phyloP scores from a whole-genome alignment of 352 stramenopile species.

The Globisporangium nodosum region DNA sequence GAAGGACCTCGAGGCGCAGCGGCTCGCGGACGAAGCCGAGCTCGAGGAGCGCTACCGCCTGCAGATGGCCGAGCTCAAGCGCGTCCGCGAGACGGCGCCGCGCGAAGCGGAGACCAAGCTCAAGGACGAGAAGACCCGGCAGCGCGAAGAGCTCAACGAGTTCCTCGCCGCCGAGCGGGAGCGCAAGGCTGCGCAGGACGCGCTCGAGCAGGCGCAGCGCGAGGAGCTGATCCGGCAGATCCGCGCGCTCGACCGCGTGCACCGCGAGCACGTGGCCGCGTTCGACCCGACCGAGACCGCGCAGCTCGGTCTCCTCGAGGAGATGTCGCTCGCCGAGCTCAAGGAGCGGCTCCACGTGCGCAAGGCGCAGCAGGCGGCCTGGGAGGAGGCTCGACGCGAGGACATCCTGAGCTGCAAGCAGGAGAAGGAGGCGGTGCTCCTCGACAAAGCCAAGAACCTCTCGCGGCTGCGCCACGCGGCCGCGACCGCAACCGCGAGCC shows the following conservation, averaged over 20 bases:
- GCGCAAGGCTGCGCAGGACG: conserved; percentile 52
- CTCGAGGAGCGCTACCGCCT: conserved; percentile 49
- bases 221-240: conserved; percentile 87
- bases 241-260: conserved; percentile 71
- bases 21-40: conserved; percentile 47
- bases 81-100: conserved; percentile 72
- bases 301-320: conserved; percentile 84
- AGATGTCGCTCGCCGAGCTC: conserved; percentile 90
- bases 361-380: conserved; percentile 57
- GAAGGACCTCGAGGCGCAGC: conserved; percentile 58
- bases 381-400: conserved; percentile 62
- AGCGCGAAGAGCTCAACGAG: conserved; percentile 59
- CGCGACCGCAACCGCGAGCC: conserved; percentile 49
- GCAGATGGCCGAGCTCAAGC: conserved; percentile 61
- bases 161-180: conserved; percentile 58
- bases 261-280: conserved; percentile 70
- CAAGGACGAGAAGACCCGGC: conserved; percentile 47
- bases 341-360: conserved; percentile 79
- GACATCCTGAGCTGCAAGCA: conserved; percentile 68
- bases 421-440: conserved; percentile 68
- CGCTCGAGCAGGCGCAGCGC: conserved; percentile 59
- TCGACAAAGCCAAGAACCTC: conserved; percentile 77
- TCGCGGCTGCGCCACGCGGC: conserved; percentile 58
- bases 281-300: conserved; percentile 89
- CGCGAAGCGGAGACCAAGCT: conserved; percentile 66